Evolutionary conservation across 2,329 filamentous ascomycete species (phyloP).

Genomic region (Cryphonectria radicalis): DNA sequence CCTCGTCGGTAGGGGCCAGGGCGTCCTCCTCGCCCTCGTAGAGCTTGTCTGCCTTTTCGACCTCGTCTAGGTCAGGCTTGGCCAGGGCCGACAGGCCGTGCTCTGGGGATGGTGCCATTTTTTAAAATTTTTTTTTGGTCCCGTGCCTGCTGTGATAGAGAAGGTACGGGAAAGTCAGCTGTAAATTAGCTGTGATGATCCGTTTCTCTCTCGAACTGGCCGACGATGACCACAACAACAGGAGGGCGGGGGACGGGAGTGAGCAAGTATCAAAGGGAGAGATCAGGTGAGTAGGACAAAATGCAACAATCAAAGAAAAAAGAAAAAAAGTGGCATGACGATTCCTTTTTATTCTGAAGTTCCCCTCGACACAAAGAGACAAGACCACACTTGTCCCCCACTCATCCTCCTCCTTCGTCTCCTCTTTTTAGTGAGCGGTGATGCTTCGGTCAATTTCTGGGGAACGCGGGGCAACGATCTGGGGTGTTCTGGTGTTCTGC

Average conservation of each 20-base stretch:
- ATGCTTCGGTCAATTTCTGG: neutral
- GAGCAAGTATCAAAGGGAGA: neutral
- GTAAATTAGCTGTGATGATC: neutral
- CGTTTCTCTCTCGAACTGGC: too few species aligned
- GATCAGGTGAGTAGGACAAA: neutral
- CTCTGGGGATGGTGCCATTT: neutral
- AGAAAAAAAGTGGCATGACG: neutral
- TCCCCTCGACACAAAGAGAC: neutral
- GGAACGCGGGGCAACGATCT: neutral
- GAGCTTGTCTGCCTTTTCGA: conserved; percentile 11
- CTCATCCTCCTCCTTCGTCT: neutral
- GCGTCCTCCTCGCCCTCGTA: neutral
- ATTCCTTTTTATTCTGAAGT: neutral
- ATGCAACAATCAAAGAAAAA: neutral
- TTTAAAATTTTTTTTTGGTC: neutral
- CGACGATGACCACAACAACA: neutral
- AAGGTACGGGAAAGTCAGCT: neutral
- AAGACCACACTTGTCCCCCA: neutral
- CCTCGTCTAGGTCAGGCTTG: conserved; percentile 15
- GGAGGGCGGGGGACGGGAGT: neutral
- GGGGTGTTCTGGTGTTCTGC: neutral
- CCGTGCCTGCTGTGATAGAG: neutral
- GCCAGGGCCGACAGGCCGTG: neutral
- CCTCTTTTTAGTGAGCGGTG: neutral
- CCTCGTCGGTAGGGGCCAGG: conserved; percentile 10